Conservation (phyloP, 148 eudicot species). For the Bassia scoparia region DNA sequence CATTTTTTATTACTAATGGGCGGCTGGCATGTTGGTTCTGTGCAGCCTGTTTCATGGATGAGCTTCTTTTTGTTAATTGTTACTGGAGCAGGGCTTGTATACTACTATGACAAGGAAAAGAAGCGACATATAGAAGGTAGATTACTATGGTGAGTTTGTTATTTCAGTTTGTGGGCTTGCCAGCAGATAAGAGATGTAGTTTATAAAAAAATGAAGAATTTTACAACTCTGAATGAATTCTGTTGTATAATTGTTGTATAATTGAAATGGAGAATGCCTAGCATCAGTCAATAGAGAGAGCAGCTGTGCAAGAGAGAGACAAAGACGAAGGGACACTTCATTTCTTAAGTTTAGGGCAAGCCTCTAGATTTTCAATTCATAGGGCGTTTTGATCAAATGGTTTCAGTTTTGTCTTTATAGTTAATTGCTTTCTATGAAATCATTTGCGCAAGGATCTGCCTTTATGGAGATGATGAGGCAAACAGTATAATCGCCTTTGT, state of each 20-base stretch:
- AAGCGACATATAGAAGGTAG: conserved; percentile 94
- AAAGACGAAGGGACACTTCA: background rate
- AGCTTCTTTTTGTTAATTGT: conserved; percentile 78
- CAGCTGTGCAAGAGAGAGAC: background rate
- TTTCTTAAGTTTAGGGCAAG: background rate
- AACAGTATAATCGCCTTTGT: background rate
- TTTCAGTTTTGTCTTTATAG: background rate
- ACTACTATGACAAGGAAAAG: conserved; percentile 83
- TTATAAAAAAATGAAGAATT: background rate
- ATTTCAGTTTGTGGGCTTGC: conserved; percentile 1
- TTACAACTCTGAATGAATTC: background rate
- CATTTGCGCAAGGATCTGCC: background rate
- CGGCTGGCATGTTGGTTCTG: conserved; percentile 1
- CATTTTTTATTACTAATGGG: background rate
- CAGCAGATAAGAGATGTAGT: background rate
- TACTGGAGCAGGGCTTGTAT: conserved; percentile 76
- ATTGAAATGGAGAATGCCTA: background rate
- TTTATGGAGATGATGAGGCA: background rate
- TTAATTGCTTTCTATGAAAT: background rate
- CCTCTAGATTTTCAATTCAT: background rate
- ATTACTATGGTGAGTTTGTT: conserved; percentile 60
- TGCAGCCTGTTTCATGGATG: conserved; percentile 97
- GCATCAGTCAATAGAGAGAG: background rate
- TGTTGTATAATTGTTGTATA: background rate
- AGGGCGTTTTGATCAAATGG: background rate